Conservation (phyloP, 164 flowering plant genomes). For the Magnolia sinica region DNA sequence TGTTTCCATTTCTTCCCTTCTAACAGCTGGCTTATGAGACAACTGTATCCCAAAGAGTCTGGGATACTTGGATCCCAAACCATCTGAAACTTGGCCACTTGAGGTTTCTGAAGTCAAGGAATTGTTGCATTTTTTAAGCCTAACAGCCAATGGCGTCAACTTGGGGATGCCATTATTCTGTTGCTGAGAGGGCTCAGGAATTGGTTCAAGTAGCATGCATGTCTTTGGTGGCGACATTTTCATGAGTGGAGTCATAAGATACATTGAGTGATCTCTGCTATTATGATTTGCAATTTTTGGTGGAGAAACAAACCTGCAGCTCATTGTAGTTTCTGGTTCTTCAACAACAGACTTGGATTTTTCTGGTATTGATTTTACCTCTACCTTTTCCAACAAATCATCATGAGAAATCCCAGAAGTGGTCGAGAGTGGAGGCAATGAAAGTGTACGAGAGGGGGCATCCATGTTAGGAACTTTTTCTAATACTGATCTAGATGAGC, state of each 20-base stretch:
- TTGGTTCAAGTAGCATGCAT: constrained; percentile 74
- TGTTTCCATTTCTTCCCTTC: constrained; percentile 37
- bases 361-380: constrained; percentile 12
- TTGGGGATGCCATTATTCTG: constrained; percentile 18
- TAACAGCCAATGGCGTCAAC: constrained; percentile 45
- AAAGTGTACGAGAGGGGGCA: constrained; percentile 13
- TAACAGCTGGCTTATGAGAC: constrained; percentile 24
- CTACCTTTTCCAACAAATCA: constrained; percentile 22
- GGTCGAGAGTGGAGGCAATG: constrained; percentile 20
- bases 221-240: constrained; percentile 83
- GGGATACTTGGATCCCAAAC: constrained; percentile 48
- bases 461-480: constrained; percentile 20
- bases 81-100: constrained; percentile 32
- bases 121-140: constrained; percentile 20
- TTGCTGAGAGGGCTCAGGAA: constrained; percentile 32
- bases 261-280: constrained; percentile 27
- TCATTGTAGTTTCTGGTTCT: constrained; percentile 8
- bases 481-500: constrained; percentile 27
- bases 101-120: constrained; percentile 39
- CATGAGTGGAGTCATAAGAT: constrained; percentile 59
- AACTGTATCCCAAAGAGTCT: constrained; percentile 45
- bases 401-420: constrained; percentile 22
- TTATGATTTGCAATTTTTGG: constrained; percentile 19
- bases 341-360: constrained; percentile 15
- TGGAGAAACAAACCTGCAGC: constrained; percentile 25